Base-by-base conservation (phyloP, 345 rosid genomes). In the Arabidopsis suecica region DNA sequence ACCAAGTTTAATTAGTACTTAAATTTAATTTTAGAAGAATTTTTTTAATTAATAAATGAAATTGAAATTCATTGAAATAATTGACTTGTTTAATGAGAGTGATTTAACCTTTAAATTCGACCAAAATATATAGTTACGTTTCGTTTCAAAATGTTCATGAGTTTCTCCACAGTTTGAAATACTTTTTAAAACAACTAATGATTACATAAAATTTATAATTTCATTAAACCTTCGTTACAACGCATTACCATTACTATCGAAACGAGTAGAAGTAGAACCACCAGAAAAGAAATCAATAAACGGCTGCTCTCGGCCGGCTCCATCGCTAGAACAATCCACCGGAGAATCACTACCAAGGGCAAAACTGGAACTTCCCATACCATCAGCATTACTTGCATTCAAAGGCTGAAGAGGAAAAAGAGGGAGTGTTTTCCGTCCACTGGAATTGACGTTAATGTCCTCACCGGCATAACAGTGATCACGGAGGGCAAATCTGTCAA, bases 381-480 rank as follows among this genome's bases (percentile, higher is more conserved):
- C 44, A 37, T 28, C 50, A n/a, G 22, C 50, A 0, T 0, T 36
- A 1, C 37, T 12, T 23, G 41, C 54, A 49, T n/a, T 48, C 62
- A 23, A 44, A 32, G 81, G 81, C 70, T 72, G 74, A 22, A 78
- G 78, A 23, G 81, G 81, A 8, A 78, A 78, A n/a, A 78, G 73
- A 2, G 78, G 78, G 6, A 78, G 78, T 30, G 81, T 78, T 16
- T 60, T 30, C 18, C 18, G 78, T 60, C 69, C 73, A 38, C 30
- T 28, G 0, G 73, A 51, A 78, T 67, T 72, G 69, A 41, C 81
- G 45, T 60, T 53, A 47, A 25, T 61, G 10, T 38, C 77, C 73
- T 60, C 81, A 13, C 70, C 65, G 34, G 10, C 5, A 65, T 4
- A 9, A 30, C 54, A 25, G 11, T 59, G 41, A 34, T 78, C 58